Evolutionary conservation across 1,284 basidiomycete species (phyloP), one percentile per base, ranked within the genome.

Genomic region (Boletus smithii): DNA sequence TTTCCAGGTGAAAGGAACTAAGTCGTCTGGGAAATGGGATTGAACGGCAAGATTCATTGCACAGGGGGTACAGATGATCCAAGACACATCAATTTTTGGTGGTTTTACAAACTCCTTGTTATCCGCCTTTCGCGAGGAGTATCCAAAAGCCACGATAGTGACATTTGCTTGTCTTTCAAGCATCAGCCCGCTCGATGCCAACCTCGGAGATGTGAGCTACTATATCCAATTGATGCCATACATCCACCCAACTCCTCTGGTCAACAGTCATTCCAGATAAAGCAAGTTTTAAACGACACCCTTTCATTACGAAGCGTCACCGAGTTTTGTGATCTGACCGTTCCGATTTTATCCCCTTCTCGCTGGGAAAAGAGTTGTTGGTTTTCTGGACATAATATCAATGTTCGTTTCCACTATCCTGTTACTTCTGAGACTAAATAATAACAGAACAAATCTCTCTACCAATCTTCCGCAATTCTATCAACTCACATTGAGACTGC

Each of bases 21-120:
- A n/a, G 17, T 46, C 14, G 9, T 35, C 26, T 35, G 23, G 5
- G 41, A 48, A 9, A 45, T n/a, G 14, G 39, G 27, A 18, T 33
- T 39, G 20, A 56, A 44, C 16, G 43, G 11, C 27, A 14, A 5
- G 5, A 16, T 44, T 29, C 1, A 27, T 46, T 31, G 41, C 14
- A 14, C 54, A 88, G 84, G 86, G 87, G 10, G 55, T 88, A 18
- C 85, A 89, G 68, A 59, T 85, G 33, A 74, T 77, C 31, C 77
- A 78, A 53, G 85, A 89, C 51, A 77, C 74, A 10, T 61, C 72
- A 0, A 73, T 69, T 1, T 88, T 88, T 53, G 87, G 85, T 2
- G 73, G 78, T 4, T 87, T 89, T 60, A 75, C 74, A 3, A 55
- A 73, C 46, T 69, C 77, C 3, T 73, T 89, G 39, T 65, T 89